Evolutionary conservation across 257 asterid genomes (phyloP).

Genomic region (Henckelia pumila): DNA sequence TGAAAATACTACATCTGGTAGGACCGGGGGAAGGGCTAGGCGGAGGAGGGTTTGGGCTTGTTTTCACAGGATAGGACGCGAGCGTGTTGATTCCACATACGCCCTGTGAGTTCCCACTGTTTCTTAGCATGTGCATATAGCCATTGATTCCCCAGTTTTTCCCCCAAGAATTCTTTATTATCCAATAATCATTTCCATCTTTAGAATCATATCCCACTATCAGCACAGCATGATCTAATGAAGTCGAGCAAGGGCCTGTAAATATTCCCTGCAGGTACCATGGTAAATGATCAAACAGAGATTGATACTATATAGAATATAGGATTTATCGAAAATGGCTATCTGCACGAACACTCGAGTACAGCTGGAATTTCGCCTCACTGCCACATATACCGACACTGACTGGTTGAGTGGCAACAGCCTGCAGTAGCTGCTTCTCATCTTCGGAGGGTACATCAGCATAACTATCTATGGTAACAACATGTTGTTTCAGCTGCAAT

Average conservation of each 20-base stretch:
- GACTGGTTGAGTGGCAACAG: constrained; percentile 84
- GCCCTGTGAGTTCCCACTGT: constrained; percentile 51
- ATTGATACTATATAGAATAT: too few species aligned
- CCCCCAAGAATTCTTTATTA: constrained; percentile 94
- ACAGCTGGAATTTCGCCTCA: constrained; percentile 65
- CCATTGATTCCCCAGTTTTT: constrained; percentile 82
- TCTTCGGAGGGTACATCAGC: constrained; percentile 52
- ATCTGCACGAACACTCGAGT: constrained; percentile 57
- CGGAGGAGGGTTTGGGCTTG: constrained; percentile 88
- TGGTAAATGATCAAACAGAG: background rate
- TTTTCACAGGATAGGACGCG: constrained; percentile 89
- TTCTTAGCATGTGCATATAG: constrained; percentile 67
- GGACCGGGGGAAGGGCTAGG: constrained; percentile 75
- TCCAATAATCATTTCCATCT: constrained; percentile 84
- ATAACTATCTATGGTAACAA: constrained; percentile 83
- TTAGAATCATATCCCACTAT: constrained; percentile 82
- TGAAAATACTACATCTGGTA: constrained; percentile 52
- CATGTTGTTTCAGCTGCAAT: constrained; percentile 62
- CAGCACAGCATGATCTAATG: constrained; percentile 82
- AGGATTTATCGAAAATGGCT: background rate
- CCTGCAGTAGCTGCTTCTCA: constrained; percentile 67
- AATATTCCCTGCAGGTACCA: constrained; percentile 68
- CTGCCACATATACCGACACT: constrained; percentile 97
- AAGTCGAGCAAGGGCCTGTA: constrained; percentile 82
- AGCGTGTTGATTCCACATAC: constrained; percentile 76